phyloP scores from a whole-genome alignment of 2,329 filamentous ascomycete species.

The Magnaporthiopsis incrustans region DNA sequence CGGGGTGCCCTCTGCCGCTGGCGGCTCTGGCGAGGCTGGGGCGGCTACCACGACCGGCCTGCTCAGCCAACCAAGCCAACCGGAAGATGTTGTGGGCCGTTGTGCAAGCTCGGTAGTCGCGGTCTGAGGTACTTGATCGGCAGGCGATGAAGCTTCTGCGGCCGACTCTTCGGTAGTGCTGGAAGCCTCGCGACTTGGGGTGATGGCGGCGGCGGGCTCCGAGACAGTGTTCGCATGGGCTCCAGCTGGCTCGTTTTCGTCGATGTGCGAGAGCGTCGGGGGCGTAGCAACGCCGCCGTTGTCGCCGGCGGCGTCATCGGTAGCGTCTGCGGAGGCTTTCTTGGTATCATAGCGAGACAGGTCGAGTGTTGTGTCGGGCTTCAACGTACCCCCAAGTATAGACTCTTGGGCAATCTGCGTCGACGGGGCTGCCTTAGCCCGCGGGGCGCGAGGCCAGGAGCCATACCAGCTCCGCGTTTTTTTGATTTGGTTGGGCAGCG shows the following conservation, averaged over 20 bases:
- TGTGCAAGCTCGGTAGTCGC: conserved; percentile 10
- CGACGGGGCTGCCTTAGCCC: conserved; percentile 47
- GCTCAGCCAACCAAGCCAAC: conserved; percentile 49
- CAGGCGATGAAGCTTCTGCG: too few species aligned
- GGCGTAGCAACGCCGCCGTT: not conserved
- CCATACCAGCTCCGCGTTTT: conserved; percentile 56
- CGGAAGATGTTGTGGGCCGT: conserved; percentile 27
- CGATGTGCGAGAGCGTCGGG: not conserved
- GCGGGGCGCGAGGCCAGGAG: conserved; percentile 42
- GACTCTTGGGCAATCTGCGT: conserved; percentile 54
- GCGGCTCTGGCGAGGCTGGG: not conserved
- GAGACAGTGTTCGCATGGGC: not conserved
- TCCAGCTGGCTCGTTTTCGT: not conserved
- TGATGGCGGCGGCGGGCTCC: not conserved
- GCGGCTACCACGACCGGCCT: conserved; percentile 17
- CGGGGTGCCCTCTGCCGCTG: not conserved
- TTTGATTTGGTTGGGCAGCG: conserved; percentile 30
- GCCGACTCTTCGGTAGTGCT: too few species aligned
- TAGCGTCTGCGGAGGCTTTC: conserved; percentile 21
- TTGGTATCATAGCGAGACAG: conserved; percentile 43
- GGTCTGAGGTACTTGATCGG: not conserved
- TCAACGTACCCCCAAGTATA: conserved; percentile 48
- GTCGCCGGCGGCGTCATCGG: conserved; percentile 1
- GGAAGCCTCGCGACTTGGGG: not conserved
- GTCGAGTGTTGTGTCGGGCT: conserved; percentile 36